Evolutionary conservation across 805 yeast genomes (phyloP).

Genomic region (Jamesozyma spencerorum): DNA sequence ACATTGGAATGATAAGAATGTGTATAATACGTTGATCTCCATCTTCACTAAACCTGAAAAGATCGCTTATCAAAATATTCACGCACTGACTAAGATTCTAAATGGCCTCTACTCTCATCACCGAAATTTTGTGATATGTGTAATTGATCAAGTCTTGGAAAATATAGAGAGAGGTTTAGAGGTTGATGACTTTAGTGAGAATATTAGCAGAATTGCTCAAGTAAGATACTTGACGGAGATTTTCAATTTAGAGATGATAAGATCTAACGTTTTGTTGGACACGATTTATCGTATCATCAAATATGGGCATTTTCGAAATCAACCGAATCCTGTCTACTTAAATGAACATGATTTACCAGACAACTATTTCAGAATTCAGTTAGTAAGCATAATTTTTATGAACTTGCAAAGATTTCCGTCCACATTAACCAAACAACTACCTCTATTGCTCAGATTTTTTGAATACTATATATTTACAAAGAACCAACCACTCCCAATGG

Average conservation of each 20-base stretch:
- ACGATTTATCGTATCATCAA: conserved; percentile 48
- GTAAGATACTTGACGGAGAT: conserved; percentile 53
- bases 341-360: conserved; percentile 51
- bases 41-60: conserved; percentile 53
- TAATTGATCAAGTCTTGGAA: conserved; percentile 59
- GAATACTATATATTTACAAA: conserved; percentile 67
- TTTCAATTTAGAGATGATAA: conserved; percentile 39
- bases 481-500: conserved; percentile 52
- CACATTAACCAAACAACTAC: conserved; percentile 23
- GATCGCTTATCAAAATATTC: conserved; percentile 48
- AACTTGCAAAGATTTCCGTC: conserved; percentile 19
- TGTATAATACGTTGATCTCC: conserved; percentile 28
- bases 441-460: conserved; percentile 45
- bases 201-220: conserved; percentile 54
- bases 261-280: conserved; percentile 39
- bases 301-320: conserved; percentile 54
- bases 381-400: conserved; percentile 40
- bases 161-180: conserved; percentile 59
- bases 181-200: conserved; percentile 45
- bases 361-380: conserved; percentile 62
- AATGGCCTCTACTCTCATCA: conserved; percentile 29
- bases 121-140: conserved; percentile 34
- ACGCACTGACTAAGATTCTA: conserved; percentile 41
- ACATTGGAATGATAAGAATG: conserved; percentile 37
- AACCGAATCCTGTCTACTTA: conserved; percentile 38